Conservation (phyloP, 257 asterid species). For the Cordia subcordata region DNA sequence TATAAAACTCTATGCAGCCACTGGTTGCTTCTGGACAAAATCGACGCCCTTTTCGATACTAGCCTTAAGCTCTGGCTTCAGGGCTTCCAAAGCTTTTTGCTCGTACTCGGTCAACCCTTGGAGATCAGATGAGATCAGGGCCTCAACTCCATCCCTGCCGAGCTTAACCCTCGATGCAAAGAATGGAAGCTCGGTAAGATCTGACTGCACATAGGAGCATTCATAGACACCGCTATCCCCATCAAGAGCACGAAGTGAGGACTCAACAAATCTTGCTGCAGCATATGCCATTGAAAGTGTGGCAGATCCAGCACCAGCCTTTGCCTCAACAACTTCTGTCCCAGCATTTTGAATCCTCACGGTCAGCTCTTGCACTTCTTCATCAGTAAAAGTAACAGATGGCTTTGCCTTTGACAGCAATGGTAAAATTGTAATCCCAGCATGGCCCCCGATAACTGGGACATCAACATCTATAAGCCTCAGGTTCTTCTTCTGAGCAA, state of each 20-base stretch:
- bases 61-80: conserved; percentile 16
- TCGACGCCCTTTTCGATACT: conserved; percentile 19
- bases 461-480: conserved; percentile 19
- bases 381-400: conserved; percentile 11
- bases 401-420: conserved; percentile 20
- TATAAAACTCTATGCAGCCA: conserved; percentile 8
- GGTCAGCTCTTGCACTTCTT: conserved; percentile 16
- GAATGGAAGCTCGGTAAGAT: conserved; percentile 21
- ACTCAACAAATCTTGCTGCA: conserved; percentile 20
- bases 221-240: conserved; percentile 22
- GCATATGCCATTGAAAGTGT: conserved; percentile 22
- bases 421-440: conserved; percentile 18
- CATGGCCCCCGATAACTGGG: conserved; percentile 21
- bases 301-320: conserved; percentile 14
- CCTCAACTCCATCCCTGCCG: conserved; percentile 20
- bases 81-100: conserved; percentile 13
- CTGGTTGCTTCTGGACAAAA: conserved; percentile 13
- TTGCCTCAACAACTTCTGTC: conserved; percentile 18
- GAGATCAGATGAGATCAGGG: conserved; percentile 14
- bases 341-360: conserved; percentile 23
- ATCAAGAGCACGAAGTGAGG: conserved; percentile 19
- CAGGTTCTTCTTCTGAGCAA: conserved; percentile 10
- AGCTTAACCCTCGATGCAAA: conserved; percentile 23
- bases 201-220: conserved; percentile 16
- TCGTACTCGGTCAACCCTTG: conserved; percentile 17